phyloP scores from a whole-genome alignment of 495 filamentous ascomycete genomes.

The Aeminium ludgeri region DNA sequence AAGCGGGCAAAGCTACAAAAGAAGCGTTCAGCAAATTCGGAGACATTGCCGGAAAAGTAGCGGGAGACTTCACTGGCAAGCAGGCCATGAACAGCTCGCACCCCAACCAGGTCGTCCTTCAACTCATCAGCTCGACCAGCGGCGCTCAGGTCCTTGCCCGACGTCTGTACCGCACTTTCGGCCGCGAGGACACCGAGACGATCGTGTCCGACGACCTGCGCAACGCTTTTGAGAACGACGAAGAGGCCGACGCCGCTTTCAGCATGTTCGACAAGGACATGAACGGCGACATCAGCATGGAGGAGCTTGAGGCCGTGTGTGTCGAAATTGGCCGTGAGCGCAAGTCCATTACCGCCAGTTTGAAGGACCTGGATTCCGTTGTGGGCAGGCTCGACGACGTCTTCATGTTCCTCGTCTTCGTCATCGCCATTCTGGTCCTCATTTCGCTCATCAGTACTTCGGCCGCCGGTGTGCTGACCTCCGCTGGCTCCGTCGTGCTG shows the following conservation, averaged over 20 bases:
- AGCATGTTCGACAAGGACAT: slow-evolving; percentile 90
- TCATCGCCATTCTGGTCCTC: slow-evolving; percentile 70
- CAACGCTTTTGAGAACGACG: slow-evolving; percentile 62
- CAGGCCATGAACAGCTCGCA: slow-evolving; percentile 57
- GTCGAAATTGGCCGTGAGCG: slow-evolving; percentile 90
- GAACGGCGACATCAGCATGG: slow-evolving; percentile 93
- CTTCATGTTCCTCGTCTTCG: slow-evolving; percentile 65
- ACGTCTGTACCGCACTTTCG: slow-evolving; percentile 82
- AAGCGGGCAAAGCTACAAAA: slow-evolving; percentile 52
- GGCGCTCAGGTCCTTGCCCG: slow-evolving; percentile 80
- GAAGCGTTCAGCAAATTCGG: slow-evolving; percentile 63
- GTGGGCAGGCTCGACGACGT: slow-evolving; percentile 81
- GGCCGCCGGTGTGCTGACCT: slow-evolving; percentile 69
- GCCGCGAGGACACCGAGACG: slow-evolving; percentile 53
- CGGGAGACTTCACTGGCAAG: slow-evolving; percentile 86
- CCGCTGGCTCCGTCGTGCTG: slow-evolving; percentile 67
- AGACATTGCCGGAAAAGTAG: slow-evolving; percentile 74
- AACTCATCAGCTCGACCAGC: slow-evolving; percentile 51
- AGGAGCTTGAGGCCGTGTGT: slow-evolving; percentile 82
- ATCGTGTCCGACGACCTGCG: slow-evolving; percentile 62
- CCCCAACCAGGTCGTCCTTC: slow-evolving; percentile 64
- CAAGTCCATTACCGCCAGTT: slow-evolving; percentile 81
- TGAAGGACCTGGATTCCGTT: slow-evolving; percentile 91
- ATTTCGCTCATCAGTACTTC: slow-evolving; percentile 78
- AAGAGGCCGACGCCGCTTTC: slow-evolving; percentile 86